Conservation (phyloP, 192 early-diverging fungal species). For the Neocallimastix lanati region DNA sequence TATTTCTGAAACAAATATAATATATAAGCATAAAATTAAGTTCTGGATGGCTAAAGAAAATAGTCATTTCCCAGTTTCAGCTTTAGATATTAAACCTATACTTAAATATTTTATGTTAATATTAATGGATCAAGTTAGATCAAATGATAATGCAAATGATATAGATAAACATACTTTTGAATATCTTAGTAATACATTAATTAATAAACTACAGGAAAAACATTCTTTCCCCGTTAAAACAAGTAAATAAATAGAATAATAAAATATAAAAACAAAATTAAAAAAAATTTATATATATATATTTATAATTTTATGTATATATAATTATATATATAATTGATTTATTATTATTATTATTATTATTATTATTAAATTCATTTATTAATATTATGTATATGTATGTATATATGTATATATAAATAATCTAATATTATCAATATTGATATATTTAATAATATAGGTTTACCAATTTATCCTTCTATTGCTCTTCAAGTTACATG, state of each 20-base stretch:
- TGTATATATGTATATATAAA: too few species aligned
- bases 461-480: not conserved
- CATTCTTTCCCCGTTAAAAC: not conserved
- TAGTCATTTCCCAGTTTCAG: not conserved
- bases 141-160: not conserved
- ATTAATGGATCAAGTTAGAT: not conserved
- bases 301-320: too few species aligned
- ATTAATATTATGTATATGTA: too few species aligned
- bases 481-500: not conserved
- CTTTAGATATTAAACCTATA: not conserved
- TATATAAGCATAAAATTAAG: not conserved
- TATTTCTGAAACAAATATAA: not conserved
- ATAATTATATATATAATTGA: too few species aligned
- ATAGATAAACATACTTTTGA: not conserved
- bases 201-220: not conserved
- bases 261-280: too few species aligned
- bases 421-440: too few species aligned
- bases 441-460: not conserved
- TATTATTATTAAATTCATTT: too few species aligned
- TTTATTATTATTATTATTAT: too few species aligned
- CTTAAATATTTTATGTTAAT: not conserved
- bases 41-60: not conserved
- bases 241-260: too few species aligned
- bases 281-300: too few species aligned
- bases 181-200: not conserved